These are phyloP conservation scores for Flammula alnicola DNA, from an alignment of 1,284 basidiomycete genomes.

Conservation along the genomic window DNA sequence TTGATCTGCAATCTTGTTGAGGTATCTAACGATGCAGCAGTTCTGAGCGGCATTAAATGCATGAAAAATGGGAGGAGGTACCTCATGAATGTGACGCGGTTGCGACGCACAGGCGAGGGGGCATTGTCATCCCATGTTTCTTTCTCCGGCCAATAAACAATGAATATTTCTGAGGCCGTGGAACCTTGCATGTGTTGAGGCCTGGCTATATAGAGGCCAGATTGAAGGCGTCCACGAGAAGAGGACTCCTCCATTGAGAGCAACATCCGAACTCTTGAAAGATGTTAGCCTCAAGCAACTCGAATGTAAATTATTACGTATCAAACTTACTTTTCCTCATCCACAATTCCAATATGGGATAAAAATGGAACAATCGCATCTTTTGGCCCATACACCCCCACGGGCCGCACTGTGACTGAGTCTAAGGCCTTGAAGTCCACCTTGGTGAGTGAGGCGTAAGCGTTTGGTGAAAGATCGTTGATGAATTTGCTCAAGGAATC, in stretches of 20 bases:
- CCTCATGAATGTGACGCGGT: constrained; percentile 67
- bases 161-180: constrained; percentile 38
- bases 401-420: constrained; percentile 44
- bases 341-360: constrained; percentile 35
- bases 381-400: constrained; percentile 62
- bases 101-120: constrained; percentile 47
- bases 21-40: background rate
- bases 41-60: background rate
- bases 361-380: constrained; percentile 52
- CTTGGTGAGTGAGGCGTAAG: constrained; percentile 54
- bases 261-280: background rate
- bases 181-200: constrained; percentile 11
- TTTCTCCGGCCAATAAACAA: constrained; percentile 67
- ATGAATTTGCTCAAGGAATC: constrained; percentile 48
- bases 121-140: constrained; percentile 62
- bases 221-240: background rate
- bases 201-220: constrained; percentile 15
- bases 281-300: background rate
- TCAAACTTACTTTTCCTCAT: constrained; percentile 37
- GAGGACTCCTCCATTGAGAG: background rate
- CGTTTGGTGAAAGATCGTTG: constrained; percentile 49
- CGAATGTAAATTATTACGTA: background rate
- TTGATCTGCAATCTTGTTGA: constrained; percentile 13
- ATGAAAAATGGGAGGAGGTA: too few relatives aligned
- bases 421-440: constrained; percentile 58